Base-by-base conservation (phyloP, 768 basidiomycete species). In the Agaricus subrufescens region DNA sequence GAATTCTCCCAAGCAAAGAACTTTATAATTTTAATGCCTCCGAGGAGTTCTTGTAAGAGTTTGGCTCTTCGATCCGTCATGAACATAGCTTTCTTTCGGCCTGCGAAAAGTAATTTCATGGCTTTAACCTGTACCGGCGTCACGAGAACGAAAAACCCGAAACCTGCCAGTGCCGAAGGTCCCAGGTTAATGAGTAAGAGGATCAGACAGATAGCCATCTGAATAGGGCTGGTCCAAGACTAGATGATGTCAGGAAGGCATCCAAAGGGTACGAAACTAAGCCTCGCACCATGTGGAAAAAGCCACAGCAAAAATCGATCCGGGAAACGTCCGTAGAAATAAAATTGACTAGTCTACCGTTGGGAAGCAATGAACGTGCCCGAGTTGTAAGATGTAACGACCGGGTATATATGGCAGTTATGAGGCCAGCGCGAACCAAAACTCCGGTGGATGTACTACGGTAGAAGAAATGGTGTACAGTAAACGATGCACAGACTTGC, bases 51-150 rank as follows among this genome's bases (percentile, higher is more conserved):
- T 67, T 95, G 94, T 10, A 97, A 78, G 3, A 94, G 71, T 65
- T 92, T 94, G 12, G 89, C 89, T 9, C 95, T 83, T 66, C 89
- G 90, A 65, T 98, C 95, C 4, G 89, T 97, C 89, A 89, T 96
- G 0, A 70, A 67, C 91, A 95, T 94, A 50, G 84, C 82, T 66
- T 86, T 88, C 57, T 76, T 73, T 11, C 95, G 80, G 52, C 87
- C 66, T 6, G 69, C 68, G 67, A 93, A 90, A 31, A 95, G 75
- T 4, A 71, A 72, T 65, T 84, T 89, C 87, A 96, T 90, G 42
- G 83, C 78, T 57, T 70, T 64, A 0, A 83, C 84, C 68, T 96
- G 94, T 0, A 84, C 59, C 0, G 93, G 95, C 14, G 83, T 87
- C 19, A 81, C 77, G 38, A 94, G 47, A 45, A 94, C 61, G 66